Conservation (phyloP, 1,284 basidiomycete species). For the Tilletia indica region DNA sequence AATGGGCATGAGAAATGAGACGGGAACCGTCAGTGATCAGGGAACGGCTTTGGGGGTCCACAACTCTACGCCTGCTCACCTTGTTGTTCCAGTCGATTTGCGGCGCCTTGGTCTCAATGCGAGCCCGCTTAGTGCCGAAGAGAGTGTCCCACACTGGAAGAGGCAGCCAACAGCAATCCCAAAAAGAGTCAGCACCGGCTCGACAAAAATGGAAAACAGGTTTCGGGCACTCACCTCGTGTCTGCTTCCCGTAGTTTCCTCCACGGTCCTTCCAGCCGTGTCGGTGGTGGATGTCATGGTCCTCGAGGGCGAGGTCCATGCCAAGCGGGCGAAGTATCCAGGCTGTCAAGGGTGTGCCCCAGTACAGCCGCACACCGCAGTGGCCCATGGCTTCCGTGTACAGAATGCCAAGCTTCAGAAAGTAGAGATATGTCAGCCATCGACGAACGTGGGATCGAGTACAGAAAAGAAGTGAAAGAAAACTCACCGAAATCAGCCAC, state of each 20-base stretch:
- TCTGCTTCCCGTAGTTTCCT: conserved; percentile 18
- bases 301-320: conserved; percentile 19
- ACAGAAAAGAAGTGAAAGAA: background rate
- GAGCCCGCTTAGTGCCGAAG: background rate
- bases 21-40: too few species aligned
- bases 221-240: background rate
- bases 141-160: conserved; percentile 16
- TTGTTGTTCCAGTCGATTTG: conserved; percentile 17
- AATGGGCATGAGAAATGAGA: too few species aligned
- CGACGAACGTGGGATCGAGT: background rate
- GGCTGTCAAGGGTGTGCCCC: conserved; percentile 31
- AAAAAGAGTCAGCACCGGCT: too few species aligned
- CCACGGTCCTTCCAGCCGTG: conserved; percentile 2
- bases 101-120: background rate
- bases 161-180: too few species aligned
- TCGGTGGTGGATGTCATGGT: conserved; percentile 22
- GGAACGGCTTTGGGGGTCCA: too few species aligned
- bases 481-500: conserved; percentile 7
- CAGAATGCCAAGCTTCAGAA: conserved; percentile 37
- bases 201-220: too few species aligned
- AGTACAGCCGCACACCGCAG: conserved; percentile 44
- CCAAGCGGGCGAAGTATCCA: conserved; percentile 17
- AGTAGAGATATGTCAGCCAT: background rate
- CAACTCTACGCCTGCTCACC: background rate
- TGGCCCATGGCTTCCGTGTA: conserved; percentile 49